These are phyloP conservation scores for Apiotrichum siamense DNA, from an alignment of 1,284 basidiomycete genomes.

Conservation along the genomic window DNA sequence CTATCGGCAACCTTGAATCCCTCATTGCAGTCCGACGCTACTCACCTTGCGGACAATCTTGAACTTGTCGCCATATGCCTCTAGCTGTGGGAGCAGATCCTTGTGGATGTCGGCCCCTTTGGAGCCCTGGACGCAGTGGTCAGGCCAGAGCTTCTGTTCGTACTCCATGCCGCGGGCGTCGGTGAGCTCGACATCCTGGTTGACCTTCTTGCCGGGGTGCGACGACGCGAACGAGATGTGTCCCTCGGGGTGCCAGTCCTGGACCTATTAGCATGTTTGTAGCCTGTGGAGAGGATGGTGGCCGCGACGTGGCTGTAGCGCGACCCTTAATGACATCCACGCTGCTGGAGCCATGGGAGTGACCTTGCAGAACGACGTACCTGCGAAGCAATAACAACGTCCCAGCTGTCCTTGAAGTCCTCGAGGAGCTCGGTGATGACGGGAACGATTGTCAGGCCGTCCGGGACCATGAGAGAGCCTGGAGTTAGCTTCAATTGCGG, in stretches of 20 bases:
- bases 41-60: slow-evolving; percentile 38
- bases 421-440: slow-evolving; percentile 51
- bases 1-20: background rate
- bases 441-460: slow-evolving; percentile 51
- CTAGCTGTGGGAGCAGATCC: slow-evolving; percentile 20
- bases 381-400: slow-evolving; percentile 52
- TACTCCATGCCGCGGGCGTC: slow-evolving; percentile 32
- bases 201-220: slow-evolving; percentile 50
- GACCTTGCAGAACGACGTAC: too few relatives aligned
- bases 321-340: too few relatives aligned
- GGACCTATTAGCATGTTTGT: background rate
- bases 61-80: slow-evolving; percentile 20
- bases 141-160: slow-evolving; percentile 54
- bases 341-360: too few relatives aligned
- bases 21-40: background rate
- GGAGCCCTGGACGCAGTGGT: slow-evolving; percentile 49
- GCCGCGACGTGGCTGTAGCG: too few relatives aligned
- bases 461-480: slow-evolving; percentile 54
- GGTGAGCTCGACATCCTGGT: slow-evolving; percentile 46
- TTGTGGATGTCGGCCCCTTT: slow-evolving; percentile 33
- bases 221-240: slow-evolving; percentile 62
- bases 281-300: too few relatives aligned
- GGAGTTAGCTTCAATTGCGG: too few relatives aligned
- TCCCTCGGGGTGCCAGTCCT: slow-evolving; percentile 54
- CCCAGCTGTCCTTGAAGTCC: slow-evolving; percentile 49